Evolutionary conservation across 2,329 filamentous ascomycete genomes (phyloP).

Genomic region (Chaetomium olivaceum): DNA sequence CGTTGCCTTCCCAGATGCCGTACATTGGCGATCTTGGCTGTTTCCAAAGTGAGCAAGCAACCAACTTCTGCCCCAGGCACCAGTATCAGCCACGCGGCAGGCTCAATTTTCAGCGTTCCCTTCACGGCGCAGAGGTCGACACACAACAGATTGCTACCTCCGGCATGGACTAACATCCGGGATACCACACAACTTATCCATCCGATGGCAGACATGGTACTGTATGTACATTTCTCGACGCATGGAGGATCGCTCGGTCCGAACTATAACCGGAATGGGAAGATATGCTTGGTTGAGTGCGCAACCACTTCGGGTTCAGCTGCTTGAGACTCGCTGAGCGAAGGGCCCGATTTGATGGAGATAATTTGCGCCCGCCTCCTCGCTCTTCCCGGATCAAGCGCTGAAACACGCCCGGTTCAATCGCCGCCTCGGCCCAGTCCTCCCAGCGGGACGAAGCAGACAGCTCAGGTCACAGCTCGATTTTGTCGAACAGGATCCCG

Average conservation of each 20-base stretch:
- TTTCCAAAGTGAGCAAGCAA: background rate
- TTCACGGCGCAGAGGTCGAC: background rate
- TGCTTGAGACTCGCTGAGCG: background rate
- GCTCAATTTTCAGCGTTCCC: background rate
- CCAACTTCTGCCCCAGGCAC: background rate
- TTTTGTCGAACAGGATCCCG: background rate
- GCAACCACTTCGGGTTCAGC: slow-evolving; percentile 6
- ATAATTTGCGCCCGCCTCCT: background rate
- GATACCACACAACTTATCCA: background rate
- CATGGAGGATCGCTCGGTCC: slow-evolving; percentile 12
- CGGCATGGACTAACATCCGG: background rate
- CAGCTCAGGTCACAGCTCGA: too few relatives aligned
- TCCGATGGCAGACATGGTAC: background rate
- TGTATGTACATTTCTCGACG: background rate
- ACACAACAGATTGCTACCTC: too few relatives aligned
- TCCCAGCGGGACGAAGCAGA: background rate
- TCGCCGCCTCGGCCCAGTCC: background rate
- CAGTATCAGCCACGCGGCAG: background rate
- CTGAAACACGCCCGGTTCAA: slow-evolving; percentile 8
- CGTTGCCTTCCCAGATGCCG: background rate
- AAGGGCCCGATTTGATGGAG: slow-evolving; percentile 6
- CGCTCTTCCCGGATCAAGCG: slow-evolving; percentile 6
- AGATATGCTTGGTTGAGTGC: background rate
- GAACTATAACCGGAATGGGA: slow-evolving; percentile 10
- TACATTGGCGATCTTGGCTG: background rate